phyloP scores from a whole-genome alignment of 345 rosid species.

The Camelina sativa region DNA sequence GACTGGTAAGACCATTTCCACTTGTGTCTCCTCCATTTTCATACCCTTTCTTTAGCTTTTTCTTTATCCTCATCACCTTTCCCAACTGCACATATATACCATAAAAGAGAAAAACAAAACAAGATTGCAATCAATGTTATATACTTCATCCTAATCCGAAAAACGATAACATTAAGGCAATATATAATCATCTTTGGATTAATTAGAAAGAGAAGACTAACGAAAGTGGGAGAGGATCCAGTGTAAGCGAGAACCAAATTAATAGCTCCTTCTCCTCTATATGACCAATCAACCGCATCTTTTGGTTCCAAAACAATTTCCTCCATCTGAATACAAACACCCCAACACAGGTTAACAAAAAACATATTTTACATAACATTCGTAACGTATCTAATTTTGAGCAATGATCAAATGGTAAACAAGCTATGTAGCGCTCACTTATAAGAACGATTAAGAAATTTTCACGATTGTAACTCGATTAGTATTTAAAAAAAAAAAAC shows the following conservation, averaged over 20 bases:
- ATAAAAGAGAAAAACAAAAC: neutral
- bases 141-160: neutral
- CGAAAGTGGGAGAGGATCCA: conserved; percentile 76
- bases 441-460: too few species aligned
- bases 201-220: conserved; percentile 37
- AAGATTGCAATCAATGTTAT: neutral
- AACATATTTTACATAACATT: too few species aligned
- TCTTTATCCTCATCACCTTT: conserved; percentile 77
- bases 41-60: conserved; percentile 50
- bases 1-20: conserved; percentile 41
- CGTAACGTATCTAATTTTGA: too few species aligned
- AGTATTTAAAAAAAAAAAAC: too few species aligned
- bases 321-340: conserved; percentile 54
- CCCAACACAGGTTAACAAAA: too few species aligned
- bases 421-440: too few species aligned
- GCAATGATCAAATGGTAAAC: too few species aligned
- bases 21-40: conserved; percentile 31
- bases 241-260: conserved; percentile 84
- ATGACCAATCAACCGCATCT: conserved; percentile 82
- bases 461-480: too few species aligned
- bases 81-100: conserved; percentile 45
- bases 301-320: conserved; percentile 57
- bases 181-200: neutral
- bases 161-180: too few species aligned
- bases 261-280: conserved; percentile 95